These are phyloP conservation scores for Leptographium lundbergii DNA, from an alignment of 2,329 filamentous ascomycete genomes.

Conservation along the genomic window DNA sequence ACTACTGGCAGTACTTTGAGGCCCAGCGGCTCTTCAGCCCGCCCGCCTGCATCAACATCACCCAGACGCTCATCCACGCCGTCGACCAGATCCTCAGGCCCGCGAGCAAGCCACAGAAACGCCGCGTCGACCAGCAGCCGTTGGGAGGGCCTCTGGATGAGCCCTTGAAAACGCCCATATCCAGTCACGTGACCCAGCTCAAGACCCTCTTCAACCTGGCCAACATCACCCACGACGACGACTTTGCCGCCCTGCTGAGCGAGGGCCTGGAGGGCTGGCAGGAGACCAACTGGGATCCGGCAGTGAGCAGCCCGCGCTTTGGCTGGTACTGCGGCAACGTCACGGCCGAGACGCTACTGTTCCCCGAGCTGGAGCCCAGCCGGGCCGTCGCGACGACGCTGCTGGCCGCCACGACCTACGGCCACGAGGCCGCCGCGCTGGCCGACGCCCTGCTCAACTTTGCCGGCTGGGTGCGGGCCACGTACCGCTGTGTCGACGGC, in stretches of 20 bases:
- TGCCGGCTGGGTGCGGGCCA: slow-evolving; percentile 29
- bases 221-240: slow-evolving; percentile 29
- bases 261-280: slow-evolving; percentile 32
- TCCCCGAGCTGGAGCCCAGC: slow-evolving; percentile 25
- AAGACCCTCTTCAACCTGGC: slow-evolving; percentile 33
- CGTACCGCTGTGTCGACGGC: slow-evolving; percentile 14
- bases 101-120: slow-evolving; percentile 16
- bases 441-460: slow-evolving; percentile 37
- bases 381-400: slow-evolving; percentile 23
- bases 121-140: background rate
- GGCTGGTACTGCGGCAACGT: slow-evolving; percentile 35
- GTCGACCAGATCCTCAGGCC: slow-evolving; percentile 38
- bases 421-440: slow-evolving; percentile 21
- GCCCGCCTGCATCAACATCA: slow-evolving; percentile 49
- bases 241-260: slow-evolving; percentile 33
- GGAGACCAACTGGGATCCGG: slow-evolving; percentile 40
- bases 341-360: slow-evolving; percentile 27
- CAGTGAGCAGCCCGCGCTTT: slow-evolving; percentile 26
- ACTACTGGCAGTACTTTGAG: slow-evolving; percentile 56
- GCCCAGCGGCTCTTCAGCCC: slow-evolving; percentile 36
- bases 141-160: background rate
- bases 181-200: slow-evolving; percentile 16
- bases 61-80: slow-evolving; percentile 42
- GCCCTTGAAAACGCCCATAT: background rate
- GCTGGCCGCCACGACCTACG: slow-evolving; percentile 28